A percentile compares a stretch with the other conserved stretches of the same genome.
phyloP scores from a whole-genome alignment of 2,329 filamentous ascomycete species.

The Dryadomyces sulphureus region DNA sequence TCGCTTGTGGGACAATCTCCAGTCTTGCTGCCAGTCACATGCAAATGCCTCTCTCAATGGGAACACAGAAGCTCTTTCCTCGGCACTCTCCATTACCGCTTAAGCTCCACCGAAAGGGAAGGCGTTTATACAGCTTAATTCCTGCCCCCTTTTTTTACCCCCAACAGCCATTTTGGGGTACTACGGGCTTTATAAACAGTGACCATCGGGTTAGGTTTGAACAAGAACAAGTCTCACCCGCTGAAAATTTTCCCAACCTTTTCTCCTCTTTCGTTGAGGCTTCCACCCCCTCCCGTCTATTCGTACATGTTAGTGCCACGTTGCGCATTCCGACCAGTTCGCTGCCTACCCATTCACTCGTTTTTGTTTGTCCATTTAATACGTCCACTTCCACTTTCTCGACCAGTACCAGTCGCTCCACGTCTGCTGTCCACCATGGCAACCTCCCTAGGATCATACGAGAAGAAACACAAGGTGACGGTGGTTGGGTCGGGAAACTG shows the following conservation, averaged over 20 bases:
- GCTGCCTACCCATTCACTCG: background rate
- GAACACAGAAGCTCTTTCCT: background rate
- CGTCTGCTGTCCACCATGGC: background rate
- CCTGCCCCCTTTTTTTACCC: background rate
- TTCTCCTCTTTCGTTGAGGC: background rate
- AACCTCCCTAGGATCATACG: constrained; percentile 28
- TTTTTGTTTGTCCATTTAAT: too few species aligned
- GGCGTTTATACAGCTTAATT: background rate
- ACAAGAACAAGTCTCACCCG: background rate
- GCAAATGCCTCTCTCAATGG: background rate
- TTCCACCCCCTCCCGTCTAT: background rate
- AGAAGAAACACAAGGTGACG: constrained; percentile 80
- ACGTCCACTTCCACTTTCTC: background rate
- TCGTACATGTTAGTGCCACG: background rate
- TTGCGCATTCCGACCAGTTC: background rate
- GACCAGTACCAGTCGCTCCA: background rate
- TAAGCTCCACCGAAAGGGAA: background rate
- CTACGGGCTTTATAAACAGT: too few species aligned
- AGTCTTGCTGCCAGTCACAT: background rate
- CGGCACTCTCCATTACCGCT: background rate
- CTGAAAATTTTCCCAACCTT: background rate
- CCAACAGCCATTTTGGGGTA: background rate
- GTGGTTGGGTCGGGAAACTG: constrained; percentile 95
- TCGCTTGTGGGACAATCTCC: background rate
- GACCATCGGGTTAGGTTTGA: background rate